These are phyloP conservation scores for Cladosporium halotolerans DNA, from an alignment of 2,329 filamentous ascomycete genomes.

Conservation along the genomic window DNA sequence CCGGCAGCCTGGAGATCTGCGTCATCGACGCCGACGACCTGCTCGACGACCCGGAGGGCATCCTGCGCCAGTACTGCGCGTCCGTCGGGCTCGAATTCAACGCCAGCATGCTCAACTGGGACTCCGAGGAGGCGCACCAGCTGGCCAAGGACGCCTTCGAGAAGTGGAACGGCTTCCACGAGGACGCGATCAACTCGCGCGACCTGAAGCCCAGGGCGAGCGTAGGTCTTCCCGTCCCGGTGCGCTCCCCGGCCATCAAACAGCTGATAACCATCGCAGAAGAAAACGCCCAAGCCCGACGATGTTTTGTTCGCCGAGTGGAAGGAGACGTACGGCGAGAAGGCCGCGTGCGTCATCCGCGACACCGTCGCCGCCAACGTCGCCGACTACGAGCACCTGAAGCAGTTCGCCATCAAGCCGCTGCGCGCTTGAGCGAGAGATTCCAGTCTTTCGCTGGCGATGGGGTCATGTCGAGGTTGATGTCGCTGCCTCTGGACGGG, in stretches of 20 bases:
- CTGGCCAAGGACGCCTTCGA: conserved; percentile 72
- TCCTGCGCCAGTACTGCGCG: conserved; percentile 73
- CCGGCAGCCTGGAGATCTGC: conserved; percentile 58
- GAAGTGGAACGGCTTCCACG: conserved; percentile 96
- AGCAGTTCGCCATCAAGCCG: conserved; percentile 62
- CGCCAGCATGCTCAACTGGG: conserved; percentile 78
- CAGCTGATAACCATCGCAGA: conserved; percentile 28
- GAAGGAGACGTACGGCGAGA: conserved; percentile 65
- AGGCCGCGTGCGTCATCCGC: conserved; percentile 64
- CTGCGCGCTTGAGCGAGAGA: not conserved
- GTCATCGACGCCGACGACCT: conserved; percentile 92
- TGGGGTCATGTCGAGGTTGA: not conserved
- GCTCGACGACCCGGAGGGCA: conserved; percentile 71
- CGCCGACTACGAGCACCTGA: conserved; percentile 73
- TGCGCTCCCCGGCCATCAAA: not conserved
- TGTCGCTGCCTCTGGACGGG: not conserved
- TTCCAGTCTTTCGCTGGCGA: not conserved
- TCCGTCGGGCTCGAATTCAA: conserved; percentile 72
- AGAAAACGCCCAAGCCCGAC: conserved; percentile 56
- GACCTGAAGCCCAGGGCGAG: conserved; percentile 65
- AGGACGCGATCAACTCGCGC: conserved; percentile 82
- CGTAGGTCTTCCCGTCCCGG: conserved; percentile 36
- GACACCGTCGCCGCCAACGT: conserved; percentile 66
- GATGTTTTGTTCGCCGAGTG: conserved; percentile 67
- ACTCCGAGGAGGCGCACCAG: conserved; percentile 63